Base-by-base conservation (phyloP, 257 asterid genomes). In the Anisodus tanguticus region DNA sequence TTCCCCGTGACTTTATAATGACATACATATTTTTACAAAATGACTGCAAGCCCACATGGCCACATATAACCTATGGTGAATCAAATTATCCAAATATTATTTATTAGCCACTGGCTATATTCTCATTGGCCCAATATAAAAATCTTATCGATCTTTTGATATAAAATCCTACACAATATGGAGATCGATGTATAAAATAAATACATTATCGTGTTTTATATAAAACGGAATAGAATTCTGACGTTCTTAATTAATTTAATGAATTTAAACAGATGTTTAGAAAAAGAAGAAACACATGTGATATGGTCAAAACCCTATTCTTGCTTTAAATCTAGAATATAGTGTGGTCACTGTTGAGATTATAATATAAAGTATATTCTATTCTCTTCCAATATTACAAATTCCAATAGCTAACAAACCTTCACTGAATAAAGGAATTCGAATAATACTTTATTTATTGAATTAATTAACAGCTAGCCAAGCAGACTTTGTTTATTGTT, bases 341-440 rank as follows among this genome's bases (percentile, higher is more conserved):
- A 39, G 77, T 7, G 53, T 69, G 77, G 77, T 22, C 15, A 16
- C 7, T 69, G 77, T 26, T 39, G 39, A 39, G 9, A 45, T 39
- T 39, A 69, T 37, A 39, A 37, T 37, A 39, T 68, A 68, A 68
- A n/a, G 51, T 39, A 39, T 69, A 69, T 69, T 70, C 60, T 67
- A 64, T 66, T 22, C 9, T 15, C 31, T 49, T 76, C 13, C 55
- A 84, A 83, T 22, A 22, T 22, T 68, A 55, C 81, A 51, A 51
- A 51, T 37, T 22, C 81, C 81, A 76, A 81, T 81, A 51, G 84
- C 76, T 76, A 62, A 81, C 84, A 81, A 81, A 81, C 84, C 84
- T 81, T 81, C 84, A 63, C 84, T 81, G 84, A 47, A 43, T 9
- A 49, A 63, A 81, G 84, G 84, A 81, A 81, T 81, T 62, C 49